These are phyloP conservation scores for Thalassia testudinum DNA, from an alignment of 116 monocot genomes.

Conservation along the genomic window DNA sequence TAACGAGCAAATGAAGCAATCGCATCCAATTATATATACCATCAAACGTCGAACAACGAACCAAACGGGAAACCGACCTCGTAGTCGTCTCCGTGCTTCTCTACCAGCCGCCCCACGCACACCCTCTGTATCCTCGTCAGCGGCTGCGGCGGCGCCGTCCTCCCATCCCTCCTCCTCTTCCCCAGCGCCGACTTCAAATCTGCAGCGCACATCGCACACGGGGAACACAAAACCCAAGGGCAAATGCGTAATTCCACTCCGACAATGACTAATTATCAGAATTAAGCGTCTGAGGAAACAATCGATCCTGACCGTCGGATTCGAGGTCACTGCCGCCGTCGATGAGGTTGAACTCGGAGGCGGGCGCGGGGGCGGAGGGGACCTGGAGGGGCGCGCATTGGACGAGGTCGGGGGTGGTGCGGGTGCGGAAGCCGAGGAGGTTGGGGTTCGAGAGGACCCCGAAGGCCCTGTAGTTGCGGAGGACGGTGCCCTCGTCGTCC, in stretches of 20 bases:
- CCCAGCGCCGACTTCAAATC: conserved; percentile 76
- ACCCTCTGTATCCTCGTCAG: conserved; percentile 66
- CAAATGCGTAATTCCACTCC: background rate
- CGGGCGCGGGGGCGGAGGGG: conserved; percentile 7
- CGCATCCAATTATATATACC: no score
- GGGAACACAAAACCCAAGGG: conserved; percentile 1
- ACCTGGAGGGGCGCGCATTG: conserved; percentile 24
- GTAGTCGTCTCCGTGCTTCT: conserved; percentile 67
- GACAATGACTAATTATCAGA: no score
- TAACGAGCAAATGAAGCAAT: no score
- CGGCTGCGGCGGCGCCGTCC: conserved; percentile 32
- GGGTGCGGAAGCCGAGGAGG: conserved; percentile 58
- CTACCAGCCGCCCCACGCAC: conserved; percentile 46
- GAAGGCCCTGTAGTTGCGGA: conserved; percentile 70
- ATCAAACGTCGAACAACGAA: no score
- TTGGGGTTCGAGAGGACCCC: conserved; percentile 91
- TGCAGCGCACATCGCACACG: conserved; percentile 8
- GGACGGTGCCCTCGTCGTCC: conserved; percentile 65
- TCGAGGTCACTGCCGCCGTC: conserved; percentile 81
- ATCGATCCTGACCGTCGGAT: conserved; percentile 34
- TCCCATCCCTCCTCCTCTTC: conserved; percentile 77
- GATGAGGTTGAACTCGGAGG: conserved; percentile 35
- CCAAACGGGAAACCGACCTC: no score
- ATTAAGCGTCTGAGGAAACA: background rate
- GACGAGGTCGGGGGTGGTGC: conserved; percentile 30